Base-by-base conservation (phyloP, 495 filamentous ascomycete genomes). In the Daldinia decipiens region DNA sequence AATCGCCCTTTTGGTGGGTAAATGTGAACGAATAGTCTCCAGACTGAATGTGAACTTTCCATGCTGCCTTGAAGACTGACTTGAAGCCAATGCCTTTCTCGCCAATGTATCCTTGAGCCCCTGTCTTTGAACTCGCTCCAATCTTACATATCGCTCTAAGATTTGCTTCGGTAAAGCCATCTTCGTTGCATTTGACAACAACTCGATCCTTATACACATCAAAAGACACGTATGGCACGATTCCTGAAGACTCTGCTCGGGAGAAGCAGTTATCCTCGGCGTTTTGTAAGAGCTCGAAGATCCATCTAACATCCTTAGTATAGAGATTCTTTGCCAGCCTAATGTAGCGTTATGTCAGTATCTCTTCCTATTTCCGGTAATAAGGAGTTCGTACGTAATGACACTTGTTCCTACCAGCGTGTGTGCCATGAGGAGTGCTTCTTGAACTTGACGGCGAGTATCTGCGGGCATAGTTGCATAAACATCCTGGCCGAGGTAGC, bases 31-130 rank as follows among this genome's bases (percentile, higher is more conserved):
- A 85, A 58, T 76, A 85, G 9, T 65, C 12, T 2, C 81, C 79
- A 0, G 84, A 87, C 53, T 83, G 80, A 13, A 87, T 81, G 29
- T 81, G 77, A 0, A 82, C 84, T 51, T 80, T 82, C 65, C 69
- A 78, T 2, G 82, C 81, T 1, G 80, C 81, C 50, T 76, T 84
- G 67, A 87, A 87, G 0, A 86, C 81, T 0, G 83, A 85, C 62
- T 86, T 86, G 74, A 87, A 86, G 0, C 85, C 84, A 26, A 86
- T 83, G 0, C 82, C 82, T 57, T 86, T 86, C 55, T 82, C 81
- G 3, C 84, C 84, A 71, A 84, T 82, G 60, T 84, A 85, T 1
- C 80, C 79, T 54, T 76, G 72, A 8, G 71, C 55, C 6, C 62
- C 70, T 0, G 67, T 69, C 61, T 86, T 86, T 29, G 79, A 79